Percentiles rank a stretch among this genome's conserved stretches.
These are phyloP conservation scores for Populus pruinosa DNA, from an alignment of 345 rosid genomes.

Conservation along the genomic window DNA sequence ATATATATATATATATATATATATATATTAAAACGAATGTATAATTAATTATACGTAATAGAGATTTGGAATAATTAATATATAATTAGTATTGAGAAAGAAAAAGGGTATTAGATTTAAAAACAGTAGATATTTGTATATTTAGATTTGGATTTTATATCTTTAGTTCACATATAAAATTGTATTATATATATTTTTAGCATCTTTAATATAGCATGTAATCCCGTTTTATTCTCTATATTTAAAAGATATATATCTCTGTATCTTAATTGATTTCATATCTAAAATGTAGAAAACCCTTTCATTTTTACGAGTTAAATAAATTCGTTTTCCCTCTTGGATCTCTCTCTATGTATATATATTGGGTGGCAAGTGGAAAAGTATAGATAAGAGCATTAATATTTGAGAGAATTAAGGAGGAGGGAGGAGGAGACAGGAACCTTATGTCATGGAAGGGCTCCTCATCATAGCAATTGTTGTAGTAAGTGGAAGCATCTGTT, in stretches of 20 bases:
- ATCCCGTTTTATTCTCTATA: too few species aligned
- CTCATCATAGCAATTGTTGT: not conserved
- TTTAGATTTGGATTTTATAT: not conserved
- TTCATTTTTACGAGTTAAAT: too few species aligned
- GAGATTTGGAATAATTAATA: not conserved
- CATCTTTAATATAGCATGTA: too few species aligned
- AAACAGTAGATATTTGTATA: not conserved
- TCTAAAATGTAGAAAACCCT: too few species aligned
- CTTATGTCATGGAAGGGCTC: slow-evolving; percentile 23
- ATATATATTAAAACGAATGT: not conserved
- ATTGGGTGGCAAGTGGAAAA: not conserved
- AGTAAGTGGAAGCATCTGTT: not conserved
- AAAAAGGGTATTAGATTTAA: too few species aligned
- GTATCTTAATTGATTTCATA: too few species aligned
- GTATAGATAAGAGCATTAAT: not conserved
- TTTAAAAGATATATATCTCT: too few species aligned
- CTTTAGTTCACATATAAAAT: not conserved
- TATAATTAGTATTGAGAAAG: not conserved
- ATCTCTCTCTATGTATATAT: not conserved
- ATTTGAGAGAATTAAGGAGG: slow-evolving; percentile 10
- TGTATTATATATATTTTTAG: too few species aligned
- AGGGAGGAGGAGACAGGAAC: slow-evolving; percentile 16
- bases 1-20: too few species aligned
- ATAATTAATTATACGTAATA: not conserved
- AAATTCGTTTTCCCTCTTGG: too few species aligned